These are phyloP conservation scores for Elongisporangium anandrum DNA, from an alignment of 352 stramenopile species.

Conservation along the genomic window DNA sequence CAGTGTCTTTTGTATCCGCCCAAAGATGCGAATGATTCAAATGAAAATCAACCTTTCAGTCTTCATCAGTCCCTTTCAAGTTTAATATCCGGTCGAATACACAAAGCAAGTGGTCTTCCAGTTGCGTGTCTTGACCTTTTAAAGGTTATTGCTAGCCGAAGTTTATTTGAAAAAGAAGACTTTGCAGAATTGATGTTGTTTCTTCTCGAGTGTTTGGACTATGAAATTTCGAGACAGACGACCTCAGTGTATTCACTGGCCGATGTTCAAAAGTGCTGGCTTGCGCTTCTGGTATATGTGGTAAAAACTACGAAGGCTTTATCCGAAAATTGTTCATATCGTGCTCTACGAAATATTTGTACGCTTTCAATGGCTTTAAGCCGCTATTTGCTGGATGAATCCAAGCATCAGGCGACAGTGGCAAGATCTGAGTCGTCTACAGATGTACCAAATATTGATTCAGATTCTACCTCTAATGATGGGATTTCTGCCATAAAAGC, in stretches of 20 bases:
- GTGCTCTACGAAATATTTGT: constrained; percentile 52
- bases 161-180: constrained; percentile 50
- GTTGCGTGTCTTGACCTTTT: constrained; percentile 42
- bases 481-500: neutral
- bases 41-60: neutral
- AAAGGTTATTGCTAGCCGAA: constrained; percentile 26
- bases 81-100: constrained; percentile 11
- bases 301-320: constrained; percentile 43
- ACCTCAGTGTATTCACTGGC: constrained; percentile 2
- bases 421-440: neutral
- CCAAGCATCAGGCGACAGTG: constrained; percentile 31
- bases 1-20: constrained; percentile 19
- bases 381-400: constrained; percentile 45
- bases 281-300: constrained; percentile 47
- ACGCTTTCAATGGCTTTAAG: constrained; percentile 45
- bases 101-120: constrained; percentile 5
- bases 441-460: neutral
- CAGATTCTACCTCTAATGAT: neutral
- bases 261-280: constrained; percentile 54
- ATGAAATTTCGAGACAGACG: constrained; percentile 14
- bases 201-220: constrained; percentile 48
- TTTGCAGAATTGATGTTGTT: constrained; percentile 63
- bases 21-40: neutral
- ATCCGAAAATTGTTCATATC: constrained; percentile 35
- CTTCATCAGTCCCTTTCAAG: constrained; percentile 13